Evolutionary conservation across 805 yeast species (phyloP), one percentile per base, ranked within the genome.

Genomic region (Yarrowia bubula): DNA sequence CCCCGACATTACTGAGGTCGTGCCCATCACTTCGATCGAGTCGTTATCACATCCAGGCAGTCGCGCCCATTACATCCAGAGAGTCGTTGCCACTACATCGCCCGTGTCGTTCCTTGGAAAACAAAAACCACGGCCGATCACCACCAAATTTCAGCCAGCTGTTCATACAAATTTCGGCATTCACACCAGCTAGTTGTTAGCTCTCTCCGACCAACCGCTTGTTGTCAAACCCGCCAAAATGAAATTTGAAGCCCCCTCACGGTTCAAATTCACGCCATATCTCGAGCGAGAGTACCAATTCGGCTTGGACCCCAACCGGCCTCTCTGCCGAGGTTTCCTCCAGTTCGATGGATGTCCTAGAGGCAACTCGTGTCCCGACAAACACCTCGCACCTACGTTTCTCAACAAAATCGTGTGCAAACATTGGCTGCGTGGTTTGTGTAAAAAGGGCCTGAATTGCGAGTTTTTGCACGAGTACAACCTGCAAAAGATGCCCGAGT

Each of bases 361-460:
- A 66, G 97, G 98, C 8, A 79, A 82, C n/a, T 81, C 81, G 57
- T 93, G 98, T 74, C 92, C 92, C 18, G 86, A 90, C 77, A 89
- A 92, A 72, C 98, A 93, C 76, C 87, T 87, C 38, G 83, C 85
- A 61, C 86, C 84, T 62, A 82, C 82, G 53, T 85, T 84, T 72
- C 80, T 82, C 63, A 87, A 87, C 74, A 87, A 88, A 74, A 90
- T 95, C 64, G 99, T 95, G 4, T 95, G 99, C 75, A 93, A 95
- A 80, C 98, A 95, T 79, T 95, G 99, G 99, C 83, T 95, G 39
- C 84, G 98, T 69, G 99, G 99, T 0, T 82, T 95, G 39, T 95
- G 99, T 77, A 95, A 95, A 77, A 93, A 93, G 79, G 96, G 96
- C 60, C 96, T 92, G 70, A 90, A 90, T 69, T 95, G 99, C 76